Evolutionary conservation across 169 alveolate species (phyloP), one percentile per base, ranked within the genome.

Genomic region (Ichthyophthirius multifiliis): DNA sequence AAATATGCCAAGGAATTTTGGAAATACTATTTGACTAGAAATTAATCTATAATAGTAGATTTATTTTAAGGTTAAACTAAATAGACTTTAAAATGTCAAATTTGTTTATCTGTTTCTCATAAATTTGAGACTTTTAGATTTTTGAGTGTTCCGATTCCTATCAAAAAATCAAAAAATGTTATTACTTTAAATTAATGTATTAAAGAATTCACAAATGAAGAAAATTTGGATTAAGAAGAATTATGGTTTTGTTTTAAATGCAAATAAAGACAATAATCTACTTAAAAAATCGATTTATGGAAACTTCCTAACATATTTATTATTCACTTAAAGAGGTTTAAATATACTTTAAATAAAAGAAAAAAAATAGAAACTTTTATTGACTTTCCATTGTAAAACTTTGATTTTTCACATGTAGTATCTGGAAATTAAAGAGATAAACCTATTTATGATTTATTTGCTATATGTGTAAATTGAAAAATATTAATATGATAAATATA

Each of bases 271-370:
- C 84, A 82, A 23, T 76, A 84, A 37, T 95, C 95, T 3, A 77
- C 75, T 32, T 92, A 94, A 71, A 82, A 84, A 46, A 82, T 92
- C 9, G 86, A 91, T 67, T 71, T 94, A n/a, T 94, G 90, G 81
- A 90, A 86, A 83, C 76, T 85, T 18, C 96, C 96, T 5, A 47
- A 62, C 2, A 86, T 92, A 34, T 67, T 94, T 41, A 84, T 94
- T 5, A 86, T 94, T 13, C 92, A 85, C 77, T 64, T 94, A 20
- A 90, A 88, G 63, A 83, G 94, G 82, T 94, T 92, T 83, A 80
- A 86, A 77, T 80, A 27, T 65, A 35, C 46, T 9, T 55, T 43
- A 12, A 32, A 71, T 32, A 83, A 64, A 5, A 34, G 45, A 39
- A 79, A 65, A 48, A 94, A 94, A 81, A 76, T 83, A 37, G 83